A percentile compares a stretch with the other conserved stretches of the same genome.
These are phyloP conservation scores for Penicillium tannophilum DNA, from an alignment of 495 filamentous ascomycete species.

Conservation along the genomic window DNA sequence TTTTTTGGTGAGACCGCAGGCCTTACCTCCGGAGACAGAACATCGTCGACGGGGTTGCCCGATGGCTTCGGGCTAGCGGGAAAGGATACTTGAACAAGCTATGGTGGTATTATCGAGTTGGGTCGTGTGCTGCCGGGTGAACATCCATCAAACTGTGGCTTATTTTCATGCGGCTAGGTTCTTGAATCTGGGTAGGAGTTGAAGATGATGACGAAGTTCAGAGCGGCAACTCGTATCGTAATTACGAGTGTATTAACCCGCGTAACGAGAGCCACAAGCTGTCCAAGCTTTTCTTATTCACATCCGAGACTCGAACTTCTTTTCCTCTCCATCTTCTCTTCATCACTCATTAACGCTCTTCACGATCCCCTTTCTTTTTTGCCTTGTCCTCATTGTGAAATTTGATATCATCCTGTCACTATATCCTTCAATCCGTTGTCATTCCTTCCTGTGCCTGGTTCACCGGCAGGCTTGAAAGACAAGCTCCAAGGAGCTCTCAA, in stretches of 20 bases:
- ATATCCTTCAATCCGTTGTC: neutral
- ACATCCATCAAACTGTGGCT: neutral
- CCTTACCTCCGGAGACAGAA: slow-evolving; percentile 63
- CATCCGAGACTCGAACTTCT: neutral
- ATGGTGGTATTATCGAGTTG: neutral
- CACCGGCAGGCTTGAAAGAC: neutral
- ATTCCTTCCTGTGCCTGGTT: slow-evolving; percentile 2
- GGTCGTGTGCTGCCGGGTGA: neutral
- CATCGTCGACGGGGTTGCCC: slow-evolving; percentile 50
- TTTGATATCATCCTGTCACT: slow-evolving; percentile 1
- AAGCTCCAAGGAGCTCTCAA: neutral
- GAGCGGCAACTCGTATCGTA: neutral
- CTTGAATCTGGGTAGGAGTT: neutral
- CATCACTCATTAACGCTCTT: slow-evolving; percentile 8
- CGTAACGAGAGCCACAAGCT: slow-evolving; percentile 2
- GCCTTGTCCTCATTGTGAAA: slow-evolving; percentile 4
- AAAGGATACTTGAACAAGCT: neutral
- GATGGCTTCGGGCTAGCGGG: neutral
- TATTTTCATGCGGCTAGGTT: neutral
- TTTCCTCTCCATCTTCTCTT: neutral
- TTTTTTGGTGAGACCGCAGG: neutral
- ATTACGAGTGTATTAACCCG: neutral
- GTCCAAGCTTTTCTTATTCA: neutral
- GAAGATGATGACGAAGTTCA: neutral
- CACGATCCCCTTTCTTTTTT: slow-evolving; percentile 7